Conservation (phyloP, 1,284 basidiomycete genomes). For the Flammula alnicola region DNA sequence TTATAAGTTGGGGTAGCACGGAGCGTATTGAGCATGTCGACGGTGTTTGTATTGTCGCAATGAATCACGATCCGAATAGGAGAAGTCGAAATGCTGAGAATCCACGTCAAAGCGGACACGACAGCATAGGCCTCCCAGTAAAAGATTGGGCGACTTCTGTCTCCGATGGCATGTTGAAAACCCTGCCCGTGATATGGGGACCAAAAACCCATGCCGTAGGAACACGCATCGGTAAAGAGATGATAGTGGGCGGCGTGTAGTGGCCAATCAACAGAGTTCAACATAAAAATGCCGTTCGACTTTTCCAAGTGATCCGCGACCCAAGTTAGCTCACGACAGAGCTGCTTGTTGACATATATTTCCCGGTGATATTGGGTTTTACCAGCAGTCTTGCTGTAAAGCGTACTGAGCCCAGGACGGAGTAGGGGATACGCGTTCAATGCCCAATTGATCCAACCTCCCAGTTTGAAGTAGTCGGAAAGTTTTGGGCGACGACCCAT, state of each 20-base stretch:
- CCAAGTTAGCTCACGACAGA: constrained; percentile 38
- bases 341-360: constrained; percentile 34
- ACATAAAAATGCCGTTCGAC: constrained; percentile 32
- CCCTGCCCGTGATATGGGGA: constrained; percentile 21
- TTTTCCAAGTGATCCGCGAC: constrained; percentile 27
- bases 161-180: constrained; percentile 10
- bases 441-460: constrained; percentile 45
- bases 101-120: constrained; percentile 6
- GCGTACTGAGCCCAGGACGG: constrained; percentile 30
- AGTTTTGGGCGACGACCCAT: constrained; percentile 9
- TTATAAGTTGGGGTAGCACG: constrained; percentile 32
- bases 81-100: background rate
- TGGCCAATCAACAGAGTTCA: constrained; percentile 32
- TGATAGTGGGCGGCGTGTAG: constrained; percentile 23
- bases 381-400: constrained; percentile 42
- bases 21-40: constrained; percentile 40
- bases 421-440: constrained; percentile 44
- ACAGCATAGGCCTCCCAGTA: no score
- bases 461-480: constrained; percentile 35
- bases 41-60: constrained; percentile 37
- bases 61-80: constrained; percentile 6
- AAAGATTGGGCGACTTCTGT: no score
- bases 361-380: constrained; percentile 20
- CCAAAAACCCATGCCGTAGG: constrained; percentile 36
- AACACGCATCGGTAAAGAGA: constrained; percentile 37